phyloP scores from a whole-genome alignment of 768 basidiomycete genomes.

The Xerocomellus intermedius region DNA sequence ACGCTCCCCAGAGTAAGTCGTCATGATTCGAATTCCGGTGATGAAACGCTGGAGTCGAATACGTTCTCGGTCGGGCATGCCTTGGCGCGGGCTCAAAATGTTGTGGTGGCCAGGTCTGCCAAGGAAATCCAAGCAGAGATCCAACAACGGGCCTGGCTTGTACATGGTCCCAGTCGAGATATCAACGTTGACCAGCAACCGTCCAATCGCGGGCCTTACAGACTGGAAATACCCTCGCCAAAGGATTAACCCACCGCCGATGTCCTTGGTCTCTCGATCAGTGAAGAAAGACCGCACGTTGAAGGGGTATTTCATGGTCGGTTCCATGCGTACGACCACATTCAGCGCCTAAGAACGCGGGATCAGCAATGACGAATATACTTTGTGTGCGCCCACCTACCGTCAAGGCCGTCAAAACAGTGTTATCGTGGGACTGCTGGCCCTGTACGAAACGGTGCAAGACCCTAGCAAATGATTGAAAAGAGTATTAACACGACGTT shows the following conservation, averaged over 20 bases:
- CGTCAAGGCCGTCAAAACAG: constrained; percentile 64
- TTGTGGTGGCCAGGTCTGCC: constrained; percentile 30
- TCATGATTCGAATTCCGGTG: constrained; percentile 49
- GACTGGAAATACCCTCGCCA: constrained; percentile 86
- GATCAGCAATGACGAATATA: neutral
- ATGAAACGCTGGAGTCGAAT: constrained; percentile 56
- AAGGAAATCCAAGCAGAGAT: constrained; percentile 58
- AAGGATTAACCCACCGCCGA: constrained; percentile 64
- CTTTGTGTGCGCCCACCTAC: constrained; percentile 33
- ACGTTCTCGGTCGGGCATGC: constrained; percentile 51
- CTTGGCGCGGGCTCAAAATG: constrained; percentile 38
- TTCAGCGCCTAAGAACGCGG: constrained; percentile 55
- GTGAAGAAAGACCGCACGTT: constrained; percentile 78
- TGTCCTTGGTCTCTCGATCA: constrained; percentile 45
- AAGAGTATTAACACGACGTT: constrained; percentile 13
- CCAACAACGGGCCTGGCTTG: constrained; percentile 56
- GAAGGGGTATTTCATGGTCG: constrained; percentile 64
- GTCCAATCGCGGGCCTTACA: constrained; percentile 62
- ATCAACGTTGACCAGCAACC: constrained; percentile 72
- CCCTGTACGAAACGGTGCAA: constrained; percentile 63
- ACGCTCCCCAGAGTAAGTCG: constrained; percentile 37
- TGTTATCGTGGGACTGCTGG: constrained; percentile 64
- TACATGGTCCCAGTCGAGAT: constrained; percentile 79
- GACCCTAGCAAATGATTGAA: constrained; percentile 42
- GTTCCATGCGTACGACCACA: constrained; percentile 74